These are phyloP conservation scores for Penicillium tannophilum DNA, from an alignment of 495 filamentous ascomycete species.

Conservation along the genomic window DNA sequence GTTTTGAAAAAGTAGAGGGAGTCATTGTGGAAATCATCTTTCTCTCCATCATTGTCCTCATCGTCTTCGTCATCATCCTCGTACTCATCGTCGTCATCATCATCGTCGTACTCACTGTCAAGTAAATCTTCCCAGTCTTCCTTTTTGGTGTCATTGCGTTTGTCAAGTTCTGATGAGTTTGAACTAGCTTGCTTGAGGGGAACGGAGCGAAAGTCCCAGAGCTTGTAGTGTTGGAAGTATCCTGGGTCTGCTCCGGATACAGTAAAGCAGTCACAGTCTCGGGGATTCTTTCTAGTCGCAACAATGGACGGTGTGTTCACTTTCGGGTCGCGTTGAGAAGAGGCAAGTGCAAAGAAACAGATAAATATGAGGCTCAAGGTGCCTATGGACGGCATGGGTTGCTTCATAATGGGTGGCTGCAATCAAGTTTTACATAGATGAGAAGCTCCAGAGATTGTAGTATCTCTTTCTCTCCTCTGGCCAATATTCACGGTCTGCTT, in stretches of 20 bases:
- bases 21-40: constrained; percentile 7
- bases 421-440: not conserved
- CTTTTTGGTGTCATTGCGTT: constrained; percentile 33
- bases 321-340: not conserved
- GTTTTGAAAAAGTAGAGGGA: constrained; percentile 37
- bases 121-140: constrained; percentile 37
- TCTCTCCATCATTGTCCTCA: constrained; percentile 31
- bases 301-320: not conserved
- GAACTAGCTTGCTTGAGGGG: constrained; percentile 22
- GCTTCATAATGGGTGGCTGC: constrained; percentile 18
- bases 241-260: constrained; percentile 41
- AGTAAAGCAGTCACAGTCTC: constrained; percentile 42
- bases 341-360: constrained; percentile 6
- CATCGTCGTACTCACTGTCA: too few species aligned
- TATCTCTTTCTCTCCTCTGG: not conserved
- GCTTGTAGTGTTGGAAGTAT: constrained; percentile 65
- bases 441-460: not conserved
- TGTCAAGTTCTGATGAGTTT: constrained; percentile 24
- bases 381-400: constrained; percentile 1
- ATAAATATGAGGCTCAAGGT: constrained; percentile 8
- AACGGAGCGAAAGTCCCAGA: constrained; percentile 66
- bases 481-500: not conserved
- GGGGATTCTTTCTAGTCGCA: constrained; percentile 13
- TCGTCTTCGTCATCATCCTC: constrained; percentile 24
- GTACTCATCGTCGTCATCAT: too few species aligned